These are phyloP conservation scores for Aspergillus carlsbadensis DNA, from an alignment of 495 filamentous ascomycete species.

Conservation along the genomic window DNA sequence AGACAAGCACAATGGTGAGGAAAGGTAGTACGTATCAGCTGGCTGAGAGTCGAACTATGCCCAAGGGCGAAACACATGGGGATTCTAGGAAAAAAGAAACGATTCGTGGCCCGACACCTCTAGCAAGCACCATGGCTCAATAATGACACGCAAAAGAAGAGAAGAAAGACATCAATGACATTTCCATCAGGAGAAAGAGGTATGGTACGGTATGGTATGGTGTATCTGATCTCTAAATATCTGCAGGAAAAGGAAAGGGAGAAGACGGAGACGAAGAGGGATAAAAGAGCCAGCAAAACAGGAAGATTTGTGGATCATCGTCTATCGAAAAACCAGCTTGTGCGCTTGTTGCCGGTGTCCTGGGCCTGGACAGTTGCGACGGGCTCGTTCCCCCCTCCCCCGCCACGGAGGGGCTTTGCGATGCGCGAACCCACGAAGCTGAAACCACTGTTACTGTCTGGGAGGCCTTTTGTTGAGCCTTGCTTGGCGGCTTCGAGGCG, in stretches of 20 bases:
- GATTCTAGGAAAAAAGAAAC: no score
- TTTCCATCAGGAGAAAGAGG: not conserved
- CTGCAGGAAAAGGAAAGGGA: slow-evolving; percentile 1
- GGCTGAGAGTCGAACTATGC: no score
- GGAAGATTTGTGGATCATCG: slow-evolving; percentile 37
- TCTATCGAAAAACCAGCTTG: slow-evolving; percentile 53
- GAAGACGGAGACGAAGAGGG: slow-evolving; percentile 12
- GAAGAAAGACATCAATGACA: slow-evolving; percentile 7
- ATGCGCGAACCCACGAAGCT: slow-evolving; percentile 81
- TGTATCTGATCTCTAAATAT: not conserved
- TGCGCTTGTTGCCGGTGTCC: slow-evolving; percentile 48
- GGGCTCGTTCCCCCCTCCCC: slow-evolving; percentile 56
- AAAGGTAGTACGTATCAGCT: no score
- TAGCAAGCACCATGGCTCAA: no score
- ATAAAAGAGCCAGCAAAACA: slow-evolving; percentile 28
- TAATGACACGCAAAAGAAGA: slow-evolving; percentile 1
- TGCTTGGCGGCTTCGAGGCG: slow-evolving; percentile 92
- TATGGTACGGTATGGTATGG: not conserved
- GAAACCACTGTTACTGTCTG: slow-evolving; percentile 62
- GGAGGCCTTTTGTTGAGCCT: slow-evolving; percentile 78
- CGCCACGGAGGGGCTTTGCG: slow-evolving; percentile 94
- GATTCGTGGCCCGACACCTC: no score
- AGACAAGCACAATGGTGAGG: no score
- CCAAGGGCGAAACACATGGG: no score
- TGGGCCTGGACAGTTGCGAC: slow-evolving; percentile 46